Evolutionary conservation across 768 basidiomycete genomes (phyloP).

Genomic region (Calocybe cyanea): DNA sequence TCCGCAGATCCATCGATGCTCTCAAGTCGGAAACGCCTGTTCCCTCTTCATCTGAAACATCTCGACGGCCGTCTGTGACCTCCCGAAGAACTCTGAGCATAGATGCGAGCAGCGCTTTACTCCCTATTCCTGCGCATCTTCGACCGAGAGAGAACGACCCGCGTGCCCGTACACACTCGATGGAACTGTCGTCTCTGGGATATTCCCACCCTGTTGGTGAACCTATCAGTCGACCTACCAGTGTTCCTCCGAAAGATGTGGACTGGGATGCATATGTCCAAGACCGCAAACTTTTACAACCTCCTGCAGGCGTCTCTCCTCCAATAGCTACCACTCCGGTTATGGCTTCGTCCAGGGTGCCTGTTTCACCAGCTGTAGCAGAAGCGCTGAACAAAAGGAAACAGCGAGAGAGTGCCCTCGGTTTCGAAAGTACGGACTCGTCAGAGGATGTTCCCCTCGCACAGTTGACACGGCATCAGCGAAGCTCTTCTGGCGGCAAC

Average conservation of each 20-base stretch:
- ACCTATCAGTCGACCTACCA: slow-evolving; percentile 65
- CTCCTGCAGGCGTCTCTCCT: slow-evolving; percentile 75
- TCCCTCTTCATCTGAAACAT: slow-evolving; percentile 58
- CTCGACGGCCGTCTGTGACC: slow-evolving; percentile 61
- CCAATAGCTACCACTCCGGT: slow-evolving; percentile 65
- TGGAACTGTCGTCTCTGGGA: slow-evolving; percentile 57
- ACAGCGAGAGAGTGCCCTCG: slow-evolving; percentile 65
- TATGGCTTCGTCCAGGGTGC: slow-evolving; percentile 38
- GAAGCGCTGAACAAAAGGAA: slow-evolving; percentile 73
- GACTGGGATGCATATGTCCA: slow-evolving; percentile 87
- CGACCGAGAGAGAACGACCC: slow-evolving; percentile 69
- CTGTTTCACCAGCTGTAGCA: slow-evolving; percentile 68
- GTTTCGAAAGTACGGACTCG: slow-evolving; percentile 37
- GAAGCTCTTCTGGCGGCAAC: slow-evolving; percentile 21
- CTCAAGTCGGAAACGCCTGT: slow-evolving; percentile 69
- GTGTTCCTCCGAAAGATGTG: slow-evolving; percentile 68
- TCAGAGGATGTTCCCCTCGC: slow-evolving; percentile 50
- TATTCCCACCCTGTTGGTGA: slow-evolving; percentile 42
- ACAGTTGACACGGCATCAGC: slow-evolving; percentile 23
- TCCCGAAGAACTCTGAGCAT: slow-evolving; percentile 67
- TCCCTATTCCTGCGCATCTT: slow-evolving; percentile 48
- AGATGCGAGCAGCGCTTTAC: slow-evolving; percentile 53
- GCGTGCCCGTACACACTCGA: slow-evolving; percentile 64
- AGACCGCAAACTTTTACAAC: slow-evolving; percentile 81
- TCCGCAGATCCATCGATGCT: slow-evolving; percentile 74